These are phyloP conservation scores for Xylaria sp. DNA, from an alignment of 2,329 filamentous ascomycete genomes.

Conservation along the genomic window DNA sequence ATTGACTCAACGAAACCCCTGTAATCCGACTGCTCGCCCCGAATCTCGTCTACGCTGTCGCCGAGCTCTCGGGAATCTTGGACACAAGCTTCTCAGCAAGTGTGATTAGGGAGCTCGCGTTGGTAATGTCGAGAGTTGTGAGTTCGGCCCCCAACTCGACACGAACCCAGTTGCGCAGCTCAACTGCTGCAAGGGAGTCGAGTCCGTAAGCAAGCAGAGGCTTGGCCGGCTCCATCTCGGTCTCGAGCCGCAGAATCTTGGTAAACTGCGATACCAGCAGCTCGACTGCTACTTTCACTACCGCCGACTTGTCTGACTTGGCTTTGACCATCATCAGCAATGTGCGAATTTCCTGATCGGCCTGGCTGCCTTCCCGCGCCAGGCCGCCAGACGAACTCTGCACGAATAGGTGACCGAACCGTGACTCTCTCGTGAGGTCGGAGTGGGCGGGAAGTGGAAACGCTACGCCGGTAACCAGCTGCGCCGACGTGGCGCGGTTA, in stretches of 20 bases:
- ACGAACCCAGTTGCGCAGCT: slow-evolving; percentile 38
- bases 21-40: too few species aligned
- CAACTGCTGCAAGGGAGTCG: slow-evolving; percentile 40
- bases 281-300: neutral
- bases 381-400: neutral
- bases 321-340: neutral
- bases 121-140: slow-evolving; percentile 39
- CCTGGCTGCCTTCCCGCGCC: neutral
- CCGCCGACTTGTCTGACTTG: neutral
- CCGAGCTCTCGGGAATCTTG: neutral
- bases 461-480: neutral
- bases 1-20: too few species aligned
- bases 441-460: neutral
- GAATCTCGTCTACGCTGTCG: too few species aligned
- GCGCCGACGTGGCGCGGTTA: neutral
- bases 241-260: slow-evolving; percentile 32
- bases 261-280: neutral
- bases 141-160: slow-evolving; percentile 33
- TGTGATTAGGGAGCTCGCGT: slow-evolving; percentile 24
- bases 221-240: slow-evolving; percentile 35
- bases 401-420: neutral
- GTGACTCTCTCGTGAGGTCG: neutral
- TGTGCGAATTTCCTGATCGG: neutral
- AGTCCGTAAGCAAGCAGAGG: slow-evolving; percentile 38
- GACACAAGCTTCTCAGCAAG: neutral